Base-by-base conservation (phyloP, 257 asterid genomes). In the Rehmannia glutinosa region DNA sequence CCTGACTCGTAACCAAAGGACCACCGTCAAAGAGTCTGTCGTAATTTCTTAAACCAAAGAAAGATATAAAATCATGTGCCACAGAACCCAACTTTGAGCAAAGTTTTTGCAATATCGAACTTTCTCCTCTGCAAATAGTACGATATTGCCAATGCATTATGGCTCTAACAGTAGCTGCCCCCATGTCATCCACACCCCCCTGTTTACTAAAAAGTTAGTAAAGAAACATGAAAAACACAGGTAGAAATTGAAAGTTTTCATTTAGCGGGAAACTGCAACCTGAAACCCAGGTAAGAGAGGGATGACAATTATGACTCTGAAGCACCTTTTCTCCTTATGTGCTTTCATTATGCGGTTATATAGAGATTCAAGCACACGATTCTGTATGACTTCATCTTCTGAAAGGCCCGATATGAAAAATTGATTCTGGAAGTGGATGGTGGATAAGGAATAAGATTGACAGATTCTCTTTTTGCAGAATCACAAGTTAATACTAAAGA, bases 151-250 rank as follows among this genome's bases (percentile, higher is more conserved):
- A 92, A 63, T 92, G 98, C 96, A 88, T 86, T 70, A 92, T 73
- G 72, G 97, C 98, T 79, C 98, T 80, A 69, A 92, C 97, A 35
- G 98, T 87, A 69, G 98, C 98, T 61, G 98, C 98, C 47, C 97
- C 98, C 63, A 75, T 72, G 45, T 92, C 98, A 78, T 92, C 96
- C 56, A 92, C 85, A 68, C 98, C 96, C 19, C 98, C 98, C 98
- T 92, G 83, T 51, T 78, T 39, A 78, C 33, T 15, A 27, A 32
- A 71, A 17, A 24, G 55, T 54, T 28, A 36, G 45, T 69, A 13
- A 57, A 16, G 55, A 69, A 66, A 73, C 42, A 25, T 56, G 61
- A 25, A 66, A 56, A 39, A 38, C 4, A 11, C 17, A 39, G 45
- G 51, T 15, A 13, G 24, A 63, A 42, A 59, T 74, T 32, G 68